Evolutionary conservation across 345 rosid species (phyloP).

Genomic region (Ailanthus altissimus): DNA sequence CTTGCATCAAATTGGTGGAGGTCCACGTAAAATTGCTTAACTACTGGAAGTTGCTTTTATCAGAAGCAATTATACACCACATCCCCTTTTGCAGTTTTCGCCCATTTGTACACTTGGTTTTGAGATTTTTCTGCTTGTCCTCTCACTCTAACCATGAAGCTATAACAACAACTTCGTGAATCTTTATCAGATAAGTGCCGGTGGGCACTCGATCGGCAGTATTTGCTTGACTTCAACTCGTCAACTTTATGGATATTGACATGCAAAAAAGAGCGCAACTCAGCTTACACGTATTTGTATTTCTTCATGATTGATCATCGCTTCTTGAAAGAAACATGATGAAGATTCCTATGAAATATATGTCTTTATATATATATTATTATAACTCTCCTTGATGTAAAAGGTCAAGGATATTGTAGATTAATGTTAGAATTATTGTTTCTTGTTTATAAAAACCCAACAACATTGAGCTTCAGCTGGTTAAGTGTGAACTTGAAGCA

Average conservation of each 20-base stretch:
- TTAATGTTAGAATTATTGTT: no score
- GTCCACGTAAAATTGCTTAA: constrained; percentile 12
- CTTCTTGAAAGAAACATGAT: neutral
- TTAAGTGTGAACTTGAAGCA: no score
- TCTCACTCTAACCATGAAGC: neutral
- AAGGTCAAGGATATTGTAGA: neutral
- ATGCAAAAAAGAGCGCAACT: neutral
- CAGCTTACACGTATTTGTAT: neutral
- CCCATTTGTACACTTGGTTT: neutral
- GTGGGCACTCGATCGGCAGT: neutral
- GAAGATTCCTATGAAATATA: neutral
- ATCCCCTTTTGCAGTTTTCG: neutral
- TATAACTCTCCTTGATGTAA: neutral
- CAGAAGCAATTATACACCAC: neutral
- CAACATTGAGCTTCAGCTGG: neutral
- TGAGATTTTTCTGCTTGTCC: neutral
- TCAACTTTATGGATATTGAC: neutral
- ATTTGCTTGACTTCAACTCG: constrained; percentile 11
- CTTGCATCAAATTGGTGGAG: neutral
- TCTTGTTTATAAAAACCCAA: no score
- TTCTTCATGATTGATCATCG: neutral
- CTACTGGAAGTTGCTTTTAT: neutral
- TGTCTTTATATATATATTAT: no score
- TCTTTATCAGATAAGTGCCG: neutral
- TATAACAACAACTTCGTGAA: neutral